These are phyloP conservation scores for Thinopyrum elongatum DNA, from an alignment of 176 grass and related monocot species.

Conservation along the genomic window DNA sequence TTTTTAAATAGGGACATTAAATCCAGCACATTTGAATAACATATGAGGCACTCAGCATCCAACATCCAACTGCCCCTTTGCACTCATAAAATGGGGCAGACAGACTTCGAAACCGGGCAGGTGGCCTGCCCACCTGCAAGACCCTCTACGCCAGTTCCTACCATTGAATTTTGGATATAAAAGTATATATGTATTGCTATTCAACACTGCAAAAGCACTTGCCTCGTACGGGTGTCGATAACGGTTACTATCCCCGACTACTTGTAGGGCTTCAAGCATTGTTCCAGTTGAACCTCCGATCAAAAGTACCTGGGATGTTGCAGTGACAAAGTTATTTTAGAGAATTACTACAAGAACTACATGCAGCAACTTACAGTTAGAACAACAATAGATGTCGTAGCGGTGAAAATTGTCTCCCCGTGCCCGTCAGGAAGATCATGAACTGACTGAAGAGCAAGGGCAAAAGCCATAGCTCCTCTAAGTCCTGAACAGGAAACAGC, in stretches of 20 bases:
- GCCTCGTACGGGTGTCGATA: constrained; percentile 51
- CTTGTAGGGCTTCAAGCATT: constrained; percentile 86
- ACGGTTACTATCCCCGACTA: constrained; percentile 60
- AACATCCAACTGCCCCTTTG: neutral
- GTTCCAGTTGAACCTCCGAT: constrained; percentile 85
- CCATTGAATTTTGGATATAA: neutral
- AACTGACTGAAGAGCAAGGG: constrained; percentile 85
- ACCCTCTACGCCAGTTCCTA: neutral
- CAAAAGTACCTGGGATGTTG: constrained; percentile 59
- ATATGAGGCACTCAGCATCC: neutral
- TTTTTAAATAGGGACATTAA: neutral
- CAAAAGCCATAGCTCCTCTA: constrained; percentile 97
- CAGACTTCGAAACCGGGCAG: neutral
- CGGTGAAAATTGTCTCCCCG: constrained; percentile 79
- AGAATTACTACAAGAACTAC: neutral
- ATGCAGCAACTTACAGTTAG: constrained; percentile 55
- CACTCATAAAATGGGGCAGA: neutral
- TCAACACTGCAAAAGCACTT: constrained; percentile 21
- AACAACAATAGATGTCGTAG: constrained; percentile 89
- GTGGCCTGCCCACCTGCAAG: neutral
- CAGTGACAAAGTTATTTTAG: constrained; percentile 15
- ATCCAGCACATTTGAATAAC: neutral
- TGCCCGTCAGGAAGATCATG: constrained; percentile 92
- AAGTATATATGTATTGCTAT: neutral
- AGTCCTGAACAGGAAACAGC: constrained; percentile 49